phyloP scores from a whole-genome alignment of 257 asterid species.

The Dorcoceras hygrometricum region DNA sequence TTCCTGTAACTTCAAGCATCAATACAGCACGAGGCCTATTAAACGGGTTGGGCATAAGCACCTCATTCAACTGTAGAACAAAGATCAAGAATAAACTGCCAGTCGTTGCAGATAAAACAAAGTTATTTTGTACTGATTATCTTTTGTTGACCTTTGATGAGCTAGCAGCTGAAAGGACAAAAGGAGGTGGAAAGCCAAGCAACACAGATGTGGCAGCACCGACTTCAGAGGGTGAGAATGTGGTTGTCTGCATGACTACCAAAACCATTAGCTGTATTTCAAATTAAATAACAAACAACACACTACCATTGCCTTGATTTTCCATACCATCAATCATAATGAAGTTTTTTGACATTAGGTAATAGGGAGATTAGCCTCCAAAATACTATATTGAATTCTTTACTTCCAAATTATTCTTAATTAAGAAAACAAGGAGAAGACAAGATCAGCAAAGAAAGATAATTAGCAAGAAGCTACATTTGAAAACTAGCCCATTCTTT shows the following conservation, averaged over 20 bases:
- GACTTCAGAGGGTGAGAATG: constrained; percentile 62
- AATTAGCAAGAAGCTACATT: not conserved
- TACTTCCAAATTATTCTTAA: not conserved
- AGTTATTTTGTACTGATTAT: not conserved
- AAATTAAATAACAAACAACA: constrained; percentile 12
- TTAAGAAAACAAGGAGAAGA: constrained; percentile 1
- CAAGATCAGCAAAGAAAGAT: not conserved
- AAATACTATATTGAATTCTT: not conserved
- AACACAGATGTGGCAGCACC: constrained; percentile 81
- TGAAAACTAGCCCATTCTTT: not conserved
- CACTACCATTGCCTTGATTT: not conserved
- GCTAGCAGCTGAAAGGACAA: constrained; percentile 63
- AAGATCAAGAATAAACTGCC: constrained; percentile 6
- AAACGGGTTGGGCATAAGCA: constrained; percentile 86
- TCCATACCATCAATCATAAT: not conserved
- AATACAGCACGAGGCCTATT: constrained; percentile 79
- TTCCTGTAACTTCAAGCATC: constrained; percentile 74
- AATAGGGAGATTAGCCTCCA: constrained; percentile 2
- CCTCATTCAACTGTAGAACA: constrained; percentile 73
- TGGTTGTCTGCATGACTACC: constrained; percentile 50
- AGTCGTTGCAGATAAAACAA: constrained; percentile 9
- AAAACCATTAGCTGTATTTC: constrained; percentile 5
- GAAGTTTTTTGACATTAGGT: not conserved
- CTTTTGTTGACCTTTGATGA: constrained; percentile 64
- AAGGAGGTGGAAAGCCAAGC: constrained; percentile 81